phyloP scores from a whole-genome alignment of 495 filamentous ascomycete genomes.

The Penicillium roqueforti region DNA sequence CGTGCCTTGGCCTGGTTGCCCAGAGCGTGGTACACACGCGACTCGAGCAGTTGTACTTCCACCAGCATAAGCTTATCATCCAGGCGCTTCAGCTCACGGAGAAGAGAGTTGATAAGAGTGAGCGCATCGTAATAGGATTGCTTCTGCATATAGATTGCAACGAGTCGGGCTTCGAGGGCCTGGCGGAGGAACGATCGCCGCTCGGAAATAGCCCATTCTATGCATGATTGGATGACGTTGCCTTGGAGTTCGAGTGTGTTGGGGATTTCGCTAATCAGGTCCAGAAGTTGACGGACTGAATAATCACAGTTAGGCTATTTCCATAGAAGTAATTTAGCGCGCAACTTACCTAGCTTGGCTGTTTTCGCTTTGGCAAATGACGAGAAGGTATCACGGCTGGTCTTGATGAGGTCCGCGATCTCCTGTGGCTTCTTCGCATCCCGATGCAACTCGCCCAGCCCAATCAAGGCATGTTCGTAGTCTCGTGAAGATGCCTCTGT shows the following conservation, averaged over 20 bases:
- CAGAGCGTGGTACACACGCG: constrained; percentile 92
- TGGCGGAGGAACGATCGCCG: constrained; percentile 92
- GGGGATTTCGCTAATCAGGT: constrained; percentile 89
- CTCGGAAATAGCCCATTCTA: constrained; percentile 97
- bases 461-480: constrained; percentile 69
- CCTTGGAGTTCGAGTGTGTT: constrained; percentile 91
- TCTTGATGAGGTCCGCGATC: constrained; percentile 85
- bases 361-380: constrained; percentile 99
- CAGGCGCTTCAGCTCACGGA: constrained; percentile 92
- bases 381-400: constrained; percentile 84
- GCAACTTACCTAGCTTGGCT: constrained; percentile 80
- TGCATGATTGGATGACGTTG: constrained; percentile 91
- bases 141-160: constrained; percentile 91
- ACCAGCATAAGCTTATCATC: constrained; percentile 98
- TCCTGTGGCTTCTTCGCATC: constrained; percentile 84
- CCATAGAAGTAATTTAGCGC: background rate
- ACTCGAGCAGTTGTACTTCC: constrained; percentile 98
- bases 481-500: constrained; percentile 81
- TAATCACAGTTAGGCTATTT: background rate
- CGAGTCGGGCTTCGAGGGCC: constrained; percentile 94
- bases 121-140: constrained; percentile 95
- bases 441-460: constrained; percentile 85
- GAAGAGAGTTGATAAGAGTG: constrained; percentile 89
- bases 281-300: constrained; percentile 91
- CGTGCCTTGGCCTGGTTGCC: constrained; percentile 96